Conservation (phyloP, 352 stramenopile species). For the Chrysophaeum taylorii region DNA sequence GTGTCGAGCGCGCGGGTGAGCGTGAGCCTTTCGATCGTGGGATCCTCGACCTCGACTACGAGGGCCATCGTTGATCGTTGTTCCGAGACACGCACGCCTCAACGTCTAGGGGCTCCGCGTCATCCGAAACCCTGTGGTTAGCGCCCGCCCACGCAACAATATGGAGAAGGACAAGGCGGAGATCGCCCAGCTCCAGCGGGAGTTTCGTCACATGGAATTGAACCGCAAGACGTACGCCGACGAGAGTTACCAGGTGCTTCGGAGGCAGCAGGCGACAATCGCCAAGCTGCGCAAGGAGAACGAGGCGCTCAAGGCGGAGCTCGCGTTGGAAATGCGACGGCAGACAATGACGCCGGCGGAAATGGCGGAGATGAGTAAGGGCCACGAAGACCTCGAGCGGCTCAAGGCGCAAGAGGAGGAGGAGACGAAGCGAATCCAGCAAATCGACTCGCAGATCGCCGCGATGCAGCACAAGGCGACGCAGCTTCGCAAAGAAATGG, state of each 20-base stretch:
- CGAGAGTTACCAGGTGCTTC: constrained; percentile 80
- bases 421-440: constrained; percentile 67
- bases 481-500: constrained; percentile 82
- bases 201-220: constrained; percentile 93
- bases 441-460: constrained; percentile 63
- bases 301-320: constrained; percentile 56
- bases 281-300: constrained; percentile 66
- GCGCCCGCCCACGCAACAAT: constrained; percentile 4
- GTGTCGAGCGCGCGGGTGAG: no score
- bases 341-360: constrained; percentile 63
- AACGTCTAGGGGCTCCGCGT: no score
- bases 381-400: constrained; percentile 75
- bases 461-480: constrained; percentile 48
- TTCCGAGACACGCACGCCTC: no score
- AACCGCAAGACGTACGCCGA: constrained; percentile 82
- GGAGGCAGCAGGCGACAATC: constrained; percentile 79
- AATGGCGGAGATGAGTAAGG: constrained; percentile 58
- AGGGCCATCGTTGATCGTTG: no score
- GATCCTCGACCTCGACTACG: no score
- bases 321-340: constrained; percentile 71
- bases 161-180: constrained; percentile 37
- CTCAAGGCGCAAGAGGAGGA: constrained; percentile 65
- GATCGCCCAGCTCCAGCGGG: constrained; percentile 77
- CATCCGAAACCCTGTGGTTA: no score
- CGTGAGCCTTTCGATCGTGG: no score